Base-by-base conservation (phyloP, 208 protist genomes). In the Sergeia podlipaevii region DNA sequence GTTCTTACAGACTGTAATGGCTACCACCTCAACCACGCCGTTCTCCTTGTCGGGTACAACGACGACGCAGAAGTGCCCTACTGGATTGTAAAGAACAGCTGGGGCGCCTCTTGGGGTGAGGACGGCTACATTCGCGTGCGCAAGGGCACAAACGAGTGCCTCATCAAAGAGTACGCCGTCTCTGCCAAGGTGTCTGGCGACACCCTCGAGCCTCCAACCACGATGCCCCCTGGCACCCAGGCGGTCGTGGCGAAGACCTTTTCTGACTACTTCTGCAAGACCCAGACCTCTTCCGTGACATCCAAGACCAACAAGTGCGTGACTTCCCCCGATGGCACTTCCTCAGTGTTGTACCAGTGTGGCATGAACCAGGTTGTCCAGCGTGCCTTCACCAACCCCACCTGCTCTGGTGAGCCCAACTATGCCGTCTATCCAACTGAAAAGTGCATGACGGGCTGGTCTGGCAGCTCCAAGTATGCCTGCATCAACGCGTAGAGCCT, bases 1-100 rank as follows among this genome's bases (percentile, higher is more conserved):
- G 57, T 91, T 5, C 15, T 89, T 26, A 88, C 84, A 10, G 39
- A 48, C 8, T 86, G 78, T 62, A 46, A 57, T 41, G 61, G 64
- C 3, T 21, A 65, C 6, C 50, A 66, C 33, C 36, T 93, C 47
- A 70, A 89, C 61, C 85, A 93, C 63, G 85, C 72, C 38, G 78
- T 93, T 33, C 74, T 93, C 53, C 53, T 89, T 5, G 77, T 97
- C 3, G 89, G 80, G 47, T 96, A 89, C 67, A 77, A 88, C 50
- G 70, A 58, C 23, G 58, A 26, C 4, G 44, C 38, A 17, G 58
- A 65, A 28, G 1, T 39, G 21, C 70, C 78, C 28, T 96, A 95
- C 68, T 97, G 85, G 87, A 77, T 92, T 47, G 74, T 96, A 46
- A 94, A 95, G 70, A 96, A 96, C 74, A 79, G 62, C 18, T 94